These are phyloP conservation scores for Xylaria multiplex DNA, from an alignment of 2,329 filamentous ascomycete species.

Conservation along the genomic window DNA sequence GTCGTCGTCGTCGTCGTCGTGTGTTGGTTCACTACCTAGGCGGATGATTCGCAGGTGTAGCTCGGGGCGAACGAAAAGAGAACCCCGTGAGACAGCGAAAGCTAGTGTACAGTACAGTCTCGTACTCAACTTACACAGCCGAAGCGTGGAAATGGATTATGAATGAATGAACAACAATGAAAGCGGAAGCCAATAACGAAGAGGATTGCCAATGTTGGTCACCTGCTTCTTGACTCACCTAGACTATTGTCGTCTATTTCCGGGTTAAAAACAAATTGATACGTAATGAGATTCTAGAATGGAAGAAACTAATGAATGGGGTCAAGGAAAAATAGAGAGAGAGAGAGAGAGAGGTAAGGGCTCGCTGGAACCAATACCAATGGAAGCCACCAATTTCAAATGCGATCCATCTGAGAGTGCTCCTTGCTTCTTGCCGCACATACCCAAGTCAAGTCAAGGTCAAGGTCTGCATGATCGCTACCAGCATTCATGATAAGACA, in stretches of 20 bases:
- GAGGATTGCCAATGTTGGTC: conserved; percentile 13
- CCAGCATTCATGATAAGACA: no score
- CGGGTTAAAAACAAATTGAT: conserved; percentile 9
- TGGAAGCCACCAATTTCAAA: no score
- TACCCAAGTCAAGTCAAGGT: no score
- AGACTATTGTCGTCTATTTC: neutral
- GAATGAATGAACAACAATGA: neutral
- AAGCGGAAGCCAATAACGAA: conserved; percentile 12
- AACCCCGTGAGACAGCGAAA: neutral
- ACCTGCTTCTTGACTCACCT: conserved; percentile 2
- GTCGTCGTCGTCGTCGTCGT: neutral
- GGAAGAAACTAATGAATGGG: neutral
- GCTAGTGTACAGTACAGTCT: neutral
- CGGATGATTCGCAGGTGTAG: neutral
- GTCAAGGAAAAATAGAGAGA: neutral
- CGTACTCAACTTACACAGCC: neutral
- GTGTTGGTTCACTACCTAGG: neutral
- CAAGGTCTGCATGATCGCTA: no score
- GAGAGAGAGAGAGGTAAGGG: neutral
- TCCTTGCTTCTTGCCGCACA: no score
- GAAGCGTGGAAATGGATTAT: neutral
- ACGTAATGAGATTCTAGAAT: conserved; percentile 16
- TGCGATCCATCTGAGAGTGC: no score
- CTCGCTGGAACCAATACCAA: no score
- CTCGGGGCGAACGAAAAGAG: neutral